Evolutionary conservation across 106 monocot genomes (phyloP).

Genomic region (Chionographis japonica): DNA sequence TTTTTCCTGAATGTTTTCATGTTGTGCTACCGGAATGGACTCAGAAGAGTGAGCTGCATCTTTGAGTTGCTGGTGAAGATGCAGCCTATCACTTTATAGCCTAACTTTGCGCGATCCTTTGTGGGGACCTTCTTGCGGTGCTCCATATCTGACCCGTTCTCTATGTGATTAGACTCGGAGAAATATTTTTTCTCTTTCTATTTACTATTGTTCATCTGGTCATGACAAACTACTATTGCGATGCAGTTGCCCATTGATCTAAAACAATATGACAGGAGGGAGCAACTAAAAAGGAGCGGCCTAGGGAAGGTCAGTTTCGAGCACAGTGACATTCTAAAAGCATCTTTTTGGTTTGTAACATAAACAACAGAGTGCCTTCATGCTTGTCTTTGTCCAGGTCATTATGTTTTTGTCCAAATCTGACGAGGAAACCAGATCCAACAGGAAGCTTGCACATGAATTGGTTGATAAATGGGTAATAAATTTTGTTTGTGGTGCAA

Average conservation of each 20-base stretch:
- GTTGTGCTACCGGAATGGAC: no score
- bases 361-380: background rate
- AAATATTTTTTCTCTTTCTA: background rate
- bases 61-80: no score
- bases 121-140: no score
- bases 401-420: conserved; percentile 99
- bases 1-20: no score
- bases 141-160: no score
- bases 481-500: background rate
- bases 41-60: no score
- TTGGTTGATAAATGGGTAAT: conserved; percentile 99
- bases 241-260: conserved; percentile 93
- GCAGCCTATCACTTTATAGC: no score
- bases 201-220: background rate
- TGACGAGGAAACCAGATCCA: conserved; percentile 93
- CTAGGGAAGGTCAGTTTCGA: conserved; percentile 74
- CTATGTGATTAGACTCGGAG: background rate
- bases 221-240: conserved; percentile 8
- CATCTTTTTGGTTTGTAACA: background rate
- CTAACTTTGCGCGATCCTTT: no score
- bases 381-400: conserved; percentile 42
- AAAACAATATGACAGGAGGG: conserved; percentile 73
- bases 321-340: background rate
- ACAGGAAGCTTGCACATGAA: conserved; percentile 88
- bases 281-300: conserved; percentile 94